Conservation (phyloP, 306 rosid species). For the Canavalia ensiformis region DNA sequence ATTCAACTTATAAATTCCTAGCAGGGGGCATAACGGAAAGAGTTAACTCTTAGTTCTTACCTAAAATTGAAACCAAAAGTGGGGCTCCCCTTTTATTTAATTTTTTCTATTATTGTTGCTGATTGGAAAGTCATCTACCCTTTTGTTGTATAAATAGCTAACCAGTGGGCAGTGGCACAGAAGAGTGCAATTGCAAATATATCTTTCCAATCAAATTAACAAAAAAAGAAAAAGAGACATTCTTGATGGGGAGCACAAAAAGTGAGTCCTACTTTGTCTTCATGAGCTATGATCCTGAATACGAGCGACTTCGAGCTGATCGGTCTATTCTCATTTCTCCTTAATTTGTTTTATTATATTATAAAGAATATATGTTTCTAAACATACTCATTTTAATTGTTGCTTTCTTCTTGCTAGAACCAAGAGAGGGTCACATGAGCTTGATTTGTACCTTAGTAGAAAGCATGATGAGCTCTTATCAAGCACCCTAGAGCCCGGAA, state of each 20-base stretch:
- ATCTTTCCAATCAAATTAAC: conserved; percentile 9
- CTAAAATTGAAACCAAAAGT: conserved; percentile 7
- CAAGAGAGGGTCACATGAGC: conserved; percentile 65
- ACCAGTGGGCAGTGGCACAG: conserved; percentile 40
- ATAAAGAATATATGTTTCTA: background rate
- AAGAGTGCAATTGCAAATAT: background rate
- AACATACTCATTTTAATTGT: background rate
- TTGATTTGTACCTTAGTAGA: conserved; percentile 77
- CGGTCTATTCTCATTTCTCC: conserved; percentile 55
- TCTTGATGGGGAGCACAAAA: conserved; percentile 60
- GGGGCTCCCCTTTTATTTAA: conserved; percentile 2
- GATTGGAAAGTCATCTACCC: conserved; percentile 25
- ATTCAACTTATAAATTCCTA: background rate
- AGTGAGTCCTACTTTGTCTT: conserved; percentile 80
- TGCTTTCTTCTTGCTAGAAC: conserved; percentile 38
- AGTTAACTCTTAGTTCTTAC: background rate
- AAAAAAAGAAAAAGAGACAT: conserved; percentile 16
- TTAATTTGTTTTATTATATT: background rate
- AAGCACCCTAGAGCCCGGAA: conserved; percentile 67
- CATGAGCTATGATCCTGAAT: conserved; percentile 90
- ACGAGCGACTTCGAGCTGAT: conserved; percentile 75
- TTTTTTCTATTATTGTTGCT: conserved; percentile 27
- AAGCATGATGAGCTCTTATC: conserved; percentile 84
- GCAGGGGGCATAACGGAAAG: background rate
- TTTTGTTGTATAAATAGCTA: conserved; percentile 46